A percentile compares a stretch with the other conserved stretches of the same genome.
Evolutionary conservation across 192 early-diverging fungal genomes (phyloP).

Genomic region (Diversispora epigaea): DNA sequence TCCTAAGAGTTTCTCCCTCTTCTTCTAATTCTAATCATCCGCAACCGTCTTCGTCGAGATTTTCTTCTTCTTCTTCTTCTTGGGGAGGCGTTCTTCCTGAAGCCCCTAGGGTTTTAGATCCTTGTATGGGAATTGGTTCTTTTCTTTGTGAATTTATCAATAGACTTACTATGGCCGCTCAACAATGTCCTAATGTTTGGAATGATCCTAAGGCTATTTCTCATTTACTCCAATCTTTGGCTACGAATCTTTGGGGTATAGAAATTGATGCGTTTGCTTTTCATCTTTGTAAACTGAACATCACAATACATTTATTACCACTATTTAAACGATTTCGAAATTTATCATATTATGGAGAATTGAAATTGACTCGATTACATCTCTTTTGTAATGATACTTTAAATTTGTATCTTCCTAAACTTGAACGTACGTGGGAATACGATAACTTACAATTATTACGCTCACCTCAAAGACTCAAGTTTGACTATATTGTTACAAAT

Average conservation of each 20-base stretch:
- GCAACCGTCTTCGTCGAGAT: background rate
- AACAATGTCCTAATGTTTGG: constrained; percentile 41
- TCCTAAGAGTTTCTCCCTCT: background rate
- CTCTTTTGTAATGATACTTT: constrained; percentile 59
- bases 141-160: constrained; percentile 54
- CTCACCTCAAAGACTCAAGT: constrained; percentile 42
- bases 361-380: constrained; percentile 40
- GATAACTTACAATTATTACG: constrained; percentile 42
- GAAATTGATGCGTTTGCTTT: constrained; percentile 58
- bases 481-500: constrained; percentile 61
- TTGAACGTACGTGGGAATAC: constrained; percentile 42
- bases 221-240: constrained; percentile 42
- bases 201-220: constrained; percentile 34
- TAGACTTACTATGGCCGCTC: constrained; percentile 38
- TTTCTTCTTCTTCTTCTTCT: background rate
- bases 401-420: constrained; percentile 41
- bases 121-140: constrained; percentile 58
- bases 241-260: constrained; percentile 52
- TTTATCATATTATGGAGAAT: too few species aligned
- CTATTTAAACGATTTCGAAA: constrained; percentile 40
- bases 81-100: constrained; percentile 14
- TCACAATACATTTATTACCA: constrained; percentile 51
- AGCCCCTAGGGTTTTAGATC: constrained; percentile 48
- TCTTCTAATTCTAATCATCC: background rate
- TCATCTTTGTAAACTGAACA: constrained; percentile 51